Conservation (phyloP, 2,329 filamentous ascomycete species). For the Botryotinia narcissicola region DNA sequence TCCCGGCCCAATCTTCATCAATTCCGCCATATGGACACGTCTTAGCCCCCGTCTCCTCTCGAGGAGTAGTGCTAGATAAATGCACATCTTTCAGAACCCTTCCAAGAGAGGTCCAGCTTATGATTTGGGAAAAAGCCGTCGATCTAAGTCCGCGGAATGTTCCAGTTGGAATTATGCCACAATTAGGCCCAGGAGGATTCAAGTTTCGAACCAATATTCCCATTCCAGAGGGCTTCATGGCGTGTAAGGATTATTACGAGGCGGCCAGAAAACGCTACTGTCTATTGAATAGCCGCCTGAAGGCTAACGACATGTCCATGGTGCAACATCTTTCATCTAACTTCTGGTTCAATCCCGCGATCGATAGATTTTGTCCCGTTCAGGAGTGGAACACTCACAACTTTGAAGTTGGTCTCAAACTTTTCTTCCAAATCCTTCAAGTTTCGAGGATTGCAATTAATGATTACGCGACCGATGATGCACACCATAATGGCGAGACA, state of each 20-base stretch:
- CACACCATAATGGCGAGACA: not conserved
- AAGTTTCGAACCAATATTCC: not conserved
- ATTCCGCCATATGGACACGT: no score
- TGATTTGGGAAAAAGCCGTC: not conserved
- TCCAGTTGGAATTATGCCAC: not conserved
- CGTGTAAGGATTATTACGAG: not conserved
- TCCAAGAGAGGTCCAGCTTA: not conserved
- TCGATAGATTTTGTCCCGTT: not conserved
- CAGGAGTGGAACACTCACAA: not conserved
- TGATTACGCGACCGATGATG: not conserved
- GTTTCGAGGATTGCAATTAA: not conserved
- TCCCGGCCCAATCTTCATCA: not conserved
- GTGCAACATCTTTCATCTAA: not conserved
- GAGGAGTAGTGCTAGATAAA: not conserved
- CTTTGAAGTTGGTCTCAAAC: not conserved
- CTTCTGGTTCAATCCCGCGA: not conserved
- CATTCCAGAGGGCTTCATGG: not conserved
- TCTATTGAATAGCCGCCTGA: not conserved
- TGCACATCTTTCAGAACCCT: not conserved
- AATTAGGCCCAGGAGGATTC: not conserved
- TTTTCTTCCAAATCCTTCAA: not conserved
- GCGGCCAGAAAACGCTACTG: not conserved
- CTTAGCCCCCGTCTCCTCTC: not conserved
- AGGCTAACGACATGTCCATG: not conserved
- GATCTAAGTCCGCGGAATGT: not conserved